These are phyloP conservation scores for Erodium moschatum DNA, from an alignment of 441 rosid species.

Conservation along the genomic window DNA sequence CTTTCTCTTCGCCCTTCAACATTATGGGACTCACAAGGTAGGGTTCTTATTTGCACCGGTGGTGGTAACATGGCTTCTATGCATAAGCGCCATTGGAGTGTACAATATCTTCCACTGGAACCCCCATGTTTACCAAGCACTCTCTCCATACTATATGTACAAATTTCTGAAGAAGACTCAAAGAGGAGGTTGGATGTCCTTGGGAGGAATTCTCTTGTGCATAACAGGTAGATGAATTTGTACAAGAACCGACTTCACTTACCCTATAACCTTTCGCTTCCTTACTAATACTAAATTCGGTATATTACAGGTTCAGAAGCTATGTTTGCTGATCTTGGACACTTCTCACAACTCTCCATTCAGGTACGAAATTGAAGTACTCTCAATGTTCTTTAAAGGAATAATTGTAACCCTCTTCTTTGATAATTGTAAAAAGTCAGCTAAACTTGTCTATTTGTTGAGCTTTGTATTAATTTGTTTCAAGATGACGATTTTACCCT, in stretches of 20 bases:
- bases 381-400: constrained; percentile 4
- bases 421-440: too few species aligned
- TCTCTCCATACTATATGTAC: constrained; percentile 93
- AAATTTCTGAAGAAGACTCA: constrained; percentile 84
- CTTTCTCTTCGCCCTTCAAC: constrained; percentile 92
- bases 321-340: constrained; percentile 86
- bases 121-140: constrained; percentile 73
- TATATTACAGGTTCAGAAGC: constrained; percentile 80
- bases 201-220: constrained; percentile 88
- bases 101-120: constrained; percentile 83
- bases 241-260: too few species aligned
- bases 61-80: constrained; percentile 66
- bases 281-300: neutral
- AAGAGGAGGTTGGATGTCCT: constrained; percentile 94
- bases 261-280: neutral
- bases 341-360: constrained; percentile 48
- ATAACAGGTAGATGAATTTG: constrained; percentile 56
- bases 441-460: too few species aligned
- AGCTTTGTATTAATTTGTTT: too few species aligned
- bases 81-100: constrained; percentile 84
- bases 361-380: constrained; percentile 68
- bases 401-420: too few species aligned
- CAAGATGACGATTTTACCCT: too few species aligned
- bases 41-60: constrained; percentile 86
- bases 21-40: constrained; percentile 82